Evolutionary conservation across 306 rosid species (phyloP).

Genomic region (Lathyrus sativus): DNA sequence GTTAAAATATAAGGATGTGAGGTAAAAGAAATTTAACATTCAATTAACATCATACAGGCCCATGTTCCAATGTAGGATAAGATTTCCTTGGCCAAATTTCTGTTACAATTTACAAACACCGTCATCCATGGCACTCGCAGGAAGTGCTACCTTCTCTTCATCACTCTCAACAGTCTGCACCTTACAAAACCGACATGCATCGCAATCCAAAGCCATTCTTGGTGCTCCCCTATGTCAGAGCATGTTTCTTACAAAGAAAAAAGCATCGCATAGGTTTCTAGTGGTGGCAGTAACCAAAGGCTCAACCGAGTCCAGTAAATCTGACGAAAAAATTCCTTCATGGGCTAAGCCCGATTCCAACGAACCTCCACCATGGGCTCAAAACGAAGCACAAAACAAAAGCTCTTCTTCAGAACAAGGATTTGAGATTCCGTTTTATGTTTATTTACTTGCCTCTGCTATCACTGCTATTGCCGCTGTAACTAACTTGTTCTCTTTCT

Average conservation of each 20-base stretch:
- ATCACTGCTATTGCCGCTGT: constrained; percentile 96
- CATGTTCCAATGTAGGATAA: constrained; percentile 11
- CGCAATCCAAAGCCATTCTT: neutral
- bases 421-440: constrained; percentile 65
- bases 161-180: neutral
- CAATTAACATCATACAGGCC: neutral
- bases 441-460: constrained; percentile 79
- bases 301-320: constrained; percentile 74
- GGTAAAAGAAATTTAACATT: too few species aligned
- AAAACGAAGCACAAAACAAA: constrained; percentile 47
- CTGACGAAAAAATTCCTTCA: constrained; percentile 77
- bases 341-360: constrained; percentile 89
- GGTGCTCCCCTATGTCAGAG: neutral
- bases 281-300: constrained; percentile 70
- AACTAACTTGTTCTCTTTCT: constrained; percentile 1
- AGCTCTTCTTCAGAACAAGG: constrained; percentile 44
- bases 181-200: constrained; percentile 12
- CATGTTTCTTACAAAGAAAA: neutral
- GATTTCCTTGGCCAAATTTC: constrained; percentile 8
- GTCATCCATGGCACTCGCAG: constrained; percentile 33
- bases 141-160: neutral
- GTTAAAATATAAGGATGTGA: too few species aligned
- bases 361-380: constrained; percentile 97
- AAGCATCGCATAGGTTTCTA: constrained; percentile 1
- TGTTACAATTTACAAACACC: neutral